phyloP scores from a whole-genome alignment of 2,329 filamentous ascomycete species.

The Fusarium mexicanum region DNA sequence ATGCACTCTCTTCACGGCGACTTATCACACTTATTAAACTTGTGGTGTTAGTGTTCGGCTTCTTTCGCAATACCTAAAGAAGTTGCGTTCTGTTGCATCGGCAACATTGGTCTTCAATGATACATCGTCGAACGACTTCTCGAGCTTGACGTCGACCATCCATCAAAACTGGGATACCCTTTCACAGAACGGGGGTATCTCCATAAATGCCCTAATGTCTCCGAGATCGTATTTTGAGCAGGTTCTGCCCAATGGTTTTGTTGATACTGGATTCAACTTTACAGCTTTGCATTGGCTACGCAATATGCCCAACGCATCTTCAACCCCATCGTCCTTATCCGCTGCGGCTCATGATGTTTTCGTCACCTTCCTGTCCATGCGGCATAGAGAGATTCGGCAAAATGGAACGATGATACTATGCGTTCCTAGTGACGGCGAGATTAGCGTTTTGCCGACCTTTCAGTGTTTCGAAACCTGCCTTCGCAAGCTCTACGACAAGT shows the following conservation, averaged over 20 bases:
- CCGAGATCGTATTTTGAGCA: background rate
- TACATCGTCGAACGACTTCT: background rate
- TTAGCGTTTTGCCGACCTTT: background rate
- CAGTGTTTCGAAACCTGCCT: background rate
- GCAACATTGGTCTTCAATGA: background rate
- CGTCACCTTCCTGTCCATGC: rapidly evolving
- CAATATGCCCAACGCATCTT: background rate
- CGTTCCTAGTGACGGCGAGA: background rate
- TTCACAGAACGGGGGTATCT: rapidly evolving
- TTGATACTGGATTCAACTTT: background rate
- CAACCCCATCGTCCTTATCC: background rate
- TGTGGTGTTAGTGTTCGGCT: background rate
- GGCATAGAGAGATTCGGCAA: background rate
- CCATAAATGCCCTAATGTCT: background rate
- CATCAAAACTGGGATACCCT: background rate
- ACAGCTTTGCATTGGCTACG: background rate
- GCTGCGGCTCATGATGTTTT: background rate
- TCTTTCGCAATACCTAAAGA: background rate
- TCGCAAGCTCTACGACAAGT: background rate
- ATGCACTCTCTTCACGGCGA: rapidly evolving
- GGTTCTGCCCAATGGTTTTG: background rate
- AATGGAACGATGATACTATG: background rate
- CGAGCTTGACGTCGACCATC: background rate
- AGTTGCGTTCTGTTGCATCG: rapidly evolving
- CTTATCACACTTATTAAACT: background rate